A percentile compares a stretch with the other conserved stretches of the same genome.
These are phyloP conservation scores for Mangifera indica DNA, from an alignment of 345 rosid genomes.

Conservation along the genomic window DNA sequence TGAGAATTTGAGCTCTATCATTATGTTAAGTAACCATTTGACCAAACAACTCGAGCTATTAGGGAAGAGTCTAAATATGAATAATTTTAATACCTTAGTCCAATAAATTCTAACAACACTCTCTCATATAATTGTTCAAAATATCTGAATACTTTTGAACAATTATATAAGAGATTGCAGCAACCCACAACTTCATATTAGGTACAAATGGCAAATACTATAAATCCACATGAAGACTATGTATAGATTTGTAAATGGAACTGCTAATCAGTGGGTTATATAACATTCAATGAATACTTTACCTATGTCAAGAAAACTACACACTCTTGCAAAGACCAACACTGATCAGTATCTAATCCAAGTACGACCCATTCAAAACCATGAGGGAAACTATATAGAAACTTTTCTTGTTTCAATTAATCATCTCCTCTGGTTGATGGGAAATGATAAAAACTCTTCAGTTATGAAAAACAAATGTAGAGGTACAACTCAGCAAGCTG, in stretches of 20 bases:
- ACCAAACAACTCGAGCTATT: no score
- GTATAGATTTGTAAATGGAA: neutral
- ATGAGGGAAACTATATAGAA: neutral
- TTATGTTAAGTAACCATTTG: no score
- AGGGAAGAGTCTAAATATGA: no score
- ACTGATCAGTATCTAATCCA: neutral
- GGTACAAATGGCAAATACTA: neutral
- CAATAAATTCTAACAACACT: neutral
- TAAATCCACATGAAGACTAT: neutral
- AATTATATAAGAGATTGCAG: neutral
- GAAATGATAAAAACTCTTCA: neutral
- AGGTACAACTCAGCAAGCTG: neutral
- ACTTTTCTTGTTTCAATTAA: neutral
- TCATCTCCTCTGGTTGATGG: neutral
- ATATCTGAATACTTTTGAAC: neutral
- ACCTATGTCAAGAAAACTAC: neutral
- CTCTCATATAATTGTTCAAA: neutral
- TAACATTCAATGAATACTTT: neutral
- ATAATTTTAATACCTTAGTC: neutral
- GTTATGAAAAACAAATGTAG: neutral
- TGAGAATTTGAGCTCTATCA: no score
- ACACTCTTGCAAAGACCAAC: neutral
- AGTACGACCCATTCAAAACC: neutral
- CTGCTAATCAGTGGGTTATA: neutral
- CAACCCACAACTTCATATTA: neutral